These are phyloP conservation scores for Syzygium grande DNA, from an alignment of 345 rosid genomes.

Conservation along the genomic window DNA sequence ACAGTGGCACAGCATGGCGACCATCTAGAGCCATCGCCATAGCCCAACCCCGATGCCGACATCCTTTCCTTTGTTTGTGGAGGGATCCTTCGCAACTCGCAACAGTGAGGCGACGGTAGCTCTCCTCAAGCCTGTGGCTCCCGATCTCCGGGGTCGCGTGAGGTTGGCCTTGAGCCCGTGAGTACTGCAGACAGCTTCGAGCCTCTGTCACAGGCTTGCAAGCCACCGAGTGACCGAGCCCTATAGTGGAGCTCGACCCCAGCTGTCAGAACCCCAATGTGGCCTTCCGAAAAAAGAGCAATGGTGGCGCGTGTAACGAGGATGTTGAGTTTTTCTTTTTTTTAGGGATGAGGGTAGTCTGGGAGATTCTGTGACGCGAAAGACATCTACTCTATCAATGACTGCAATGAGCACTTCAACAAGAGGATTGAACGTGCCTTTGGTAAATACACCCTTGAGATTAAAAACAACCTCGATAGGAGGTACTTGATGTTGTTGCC, in stretches of 20 bases:
- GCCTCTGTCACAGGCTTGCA: too few relatives aligned
- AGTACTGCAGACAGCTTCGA: too few relatives aligned
- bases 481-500: constrained; percentile 13
- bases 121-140: not conserved
- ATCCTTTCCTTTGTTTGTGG: not conserved
- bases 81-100: not conserved
- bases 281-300: too few relatives aligned
- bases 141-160: not conserved
- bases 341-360: too few relatives aligned
- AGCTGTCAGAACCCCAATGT: too few relatives aligned
- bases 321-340: too few relatives aligned
- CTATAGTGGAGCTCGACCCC: too few relatives aligned
- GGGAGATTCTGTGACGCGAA: constrained; percentile 81
- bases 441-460: constrained; percentile 91
- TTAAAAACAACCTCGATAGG: constrained; percentile 92
- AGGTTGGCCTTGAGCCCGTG: too few relatives aligned
- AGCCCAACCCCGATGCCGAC: not conserved
- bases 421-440: constrained; percentile 96
- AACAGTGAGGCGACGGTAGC: not conserved
- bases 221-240: too few relatives aligned
- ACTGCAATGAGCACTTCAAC: constrained; percentile 98
- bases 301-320: too few relatives aligned
- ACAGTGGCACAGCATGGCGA: accelerated
- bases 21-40: not conserved
- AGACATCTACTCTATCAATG: constrained; percentile 94